A percentile compares a stretch with the other conserved stretches of the same genome.
Evolutionary conservation across 169 alveolate species (phyloP).

Genomic region (Plasmodium coatneyi): DNA sequence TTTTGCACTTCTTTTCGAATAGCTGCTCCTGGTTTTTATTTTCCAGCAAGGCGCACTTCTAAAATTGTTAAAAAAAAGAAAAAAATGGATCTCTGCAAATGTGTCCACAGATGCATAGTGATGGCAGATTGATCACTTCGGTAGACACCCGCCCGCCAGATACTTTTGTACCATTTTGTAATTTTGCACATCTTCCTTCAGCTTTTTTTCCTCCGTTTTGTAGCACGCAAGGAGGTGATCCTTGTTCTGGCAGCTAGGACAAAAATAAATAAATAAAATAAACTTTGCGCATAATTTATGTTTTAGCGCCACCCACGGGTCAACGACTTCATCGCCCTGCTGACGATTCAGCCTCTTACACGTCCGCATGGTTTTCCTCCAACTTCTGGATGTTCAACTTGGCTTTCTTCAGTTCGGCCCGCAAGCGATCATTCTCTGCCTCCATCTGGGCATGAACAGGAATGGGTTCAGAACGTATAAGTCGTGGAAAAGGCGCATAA

Average conservation of each 20-base stretch:
- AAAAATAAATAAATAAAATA: neutral
- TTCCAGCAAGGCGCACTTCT: constrained; percentile 65
- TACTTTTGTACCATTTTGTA: constrained; percentile 14
- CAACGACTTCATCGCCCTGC: neutral
- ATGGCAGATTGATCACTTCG: neutral
- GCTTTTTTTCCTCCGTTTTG: constrained; percentile 38
- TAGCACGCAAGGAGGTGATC: constrained; percentile 32
- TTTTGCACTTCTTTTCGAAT: constrained; percentile 50
- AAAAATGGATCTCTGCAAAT: neutral
- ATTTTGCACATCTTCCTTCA: constrained; percentile 43
- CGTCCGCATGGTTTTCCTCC: constrained; percentile 18
- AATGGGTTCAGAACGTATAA: neutral
- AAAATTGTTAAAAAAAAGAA: constrained; percentile 5
- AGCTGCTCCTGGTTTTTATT: constrained; percentile 8
- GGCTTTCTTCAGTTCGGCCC: constrained; percentile 36
- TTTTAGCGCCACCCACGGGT: neutral
- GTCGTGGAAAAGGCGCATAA: neutral
- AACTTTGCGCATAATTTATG: neutral
- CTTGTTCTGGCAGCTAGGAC: constrained; percentile 2
- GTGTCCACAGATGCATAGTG: neutral
- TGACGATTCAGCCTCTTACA: constrained; percentile 8
- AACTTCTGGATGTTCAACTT: neutral
- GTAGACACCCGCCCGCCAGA: neutral
- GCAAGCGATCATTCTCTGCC: constrained; percentile 18
- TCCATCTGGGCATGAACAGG: constrained; percentile 3